A percentile compares a stretch with the other conserved stretches of the same genome.
phyloP scores from a whole-genome alignment of 192 early-diverging fungal species.

The Linnemannia schmuckeri region DNA sequence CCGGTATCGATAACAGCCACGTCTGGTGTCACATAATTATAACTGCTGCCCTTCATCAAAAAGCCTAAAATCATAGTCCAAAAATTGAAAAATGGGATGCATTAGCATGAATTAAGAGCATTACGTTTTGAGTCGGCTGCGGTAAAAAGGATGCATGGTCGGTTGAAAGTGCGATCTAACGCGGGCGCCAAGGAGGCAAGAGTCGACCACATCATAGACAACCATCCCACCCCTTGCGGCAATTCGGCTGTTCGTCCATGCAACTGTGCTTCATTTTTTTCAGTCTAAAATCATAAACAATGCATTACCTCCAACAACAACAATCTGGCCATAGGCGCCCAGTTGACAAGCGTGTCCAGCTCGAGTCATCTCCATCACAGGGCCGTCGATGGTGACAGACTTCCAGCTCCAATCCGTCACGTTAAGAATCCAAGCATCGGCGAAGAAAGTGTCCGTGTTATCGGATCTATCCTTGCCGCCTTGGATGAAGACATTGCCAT shows the following conservation, averaged over 20 bases:
- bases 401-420: conserved; percentile 26
- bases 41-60: not conserved
- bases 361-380: conserved; percentile 12
- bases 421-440: conserved; percentile 43
- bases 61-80: not conserved
- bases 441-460: not conserved
- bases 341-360: conserved; percentile 45
- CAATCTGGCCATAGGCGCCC: conserved; percentile 46
- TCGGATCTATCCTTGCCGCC: conserved; percentile 19
- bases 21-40: conserved; percentile 9
- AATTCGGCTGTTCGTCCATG: not conserved
- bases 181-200: not conserved
- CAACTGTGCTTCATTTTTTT: not conserved
- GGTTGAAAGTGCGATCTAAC: not conserved
- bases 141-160: not conserved
- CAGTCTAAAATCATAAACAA: not conserved
- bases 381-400: conserved; percentile 4
- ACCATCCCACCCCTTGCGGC: not conserved
- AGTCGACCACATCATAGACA: not conserved
- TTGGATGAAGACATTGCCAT: conserved; percentile 45
- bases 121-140: too few species aligned
- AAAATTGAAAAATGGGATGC: conserved; percentile 2
- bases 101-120: not conserved
- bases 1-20: conserved; percentile 42
- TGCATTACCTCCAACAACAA: conserved; percentile 43